Percentiles rank a stretch among this genome's conserved stretches.
Conservation (phyloP, 1,284 basidiomycete species). For the Golubevia pallescens region DNA sequence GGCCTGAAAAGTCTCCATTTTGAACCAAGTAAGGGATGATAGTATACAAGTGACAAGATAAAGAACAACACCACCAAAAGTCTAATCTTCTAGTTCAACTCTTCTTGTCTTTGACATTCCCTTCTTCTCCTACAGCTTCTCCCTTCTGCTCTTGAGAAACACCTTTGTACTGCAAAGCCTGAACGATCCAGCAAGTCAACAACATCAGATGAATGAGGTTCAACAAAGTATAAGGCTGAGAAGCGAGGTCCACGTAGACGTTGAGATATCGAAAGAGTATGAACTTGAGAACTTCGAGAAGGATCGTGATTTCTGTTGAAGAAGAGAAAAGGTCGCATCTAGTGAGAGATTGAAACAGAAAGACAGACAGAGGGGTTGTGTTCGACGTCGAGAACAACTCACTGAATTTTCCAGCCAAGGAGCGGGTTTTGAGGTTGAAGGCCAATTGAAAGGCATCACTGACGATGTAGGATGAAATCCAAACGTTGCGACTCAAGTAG, state of each 20-base stretch:
- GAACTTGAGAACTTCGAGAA: neutral
- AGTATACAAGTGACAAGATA: too few relatives aligned
- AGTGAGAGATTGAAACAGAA: too few relatives aligned
- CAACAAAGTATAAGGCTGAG: neutral
- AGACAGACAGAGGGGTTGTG: too few relatives aligned
- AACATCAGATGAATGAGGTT: neutral
- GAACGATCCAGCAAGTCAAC: neutral
- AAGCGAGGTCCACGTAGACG: neutral
- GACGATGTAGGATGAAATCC: too few relatives aligned
- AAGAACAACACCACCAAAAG: too few relatives aligned
- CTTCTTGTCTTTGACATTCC: neutral
- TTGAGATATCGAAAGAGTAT: neutral
- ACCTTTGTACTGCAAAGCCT: neutral
- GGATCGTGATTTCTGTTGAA: neutral
- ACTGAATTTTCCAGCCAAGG: neutral
- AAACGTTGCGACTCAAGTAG: too few relatives aligned
- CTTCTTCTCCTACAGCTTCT: neutral
- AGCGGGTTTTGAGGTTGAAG: too few relatives aligned
- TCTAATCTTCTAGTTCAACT: neutral
- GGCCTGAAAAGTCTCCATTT: too few relatives aligned
- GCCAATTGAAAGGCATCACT: too few relatives aligned
- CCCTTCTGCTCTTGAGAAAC: neutral
- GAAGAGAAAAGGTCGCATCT: too few relatives aligned
- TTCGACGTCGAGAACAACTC: neutral
- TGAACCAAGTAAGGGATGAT: too few relatives aligned